phyloP scores from a whole-genome alignment of 768 basidiomycete genomes.

The Tricholoma furcatifolium region DNA sequence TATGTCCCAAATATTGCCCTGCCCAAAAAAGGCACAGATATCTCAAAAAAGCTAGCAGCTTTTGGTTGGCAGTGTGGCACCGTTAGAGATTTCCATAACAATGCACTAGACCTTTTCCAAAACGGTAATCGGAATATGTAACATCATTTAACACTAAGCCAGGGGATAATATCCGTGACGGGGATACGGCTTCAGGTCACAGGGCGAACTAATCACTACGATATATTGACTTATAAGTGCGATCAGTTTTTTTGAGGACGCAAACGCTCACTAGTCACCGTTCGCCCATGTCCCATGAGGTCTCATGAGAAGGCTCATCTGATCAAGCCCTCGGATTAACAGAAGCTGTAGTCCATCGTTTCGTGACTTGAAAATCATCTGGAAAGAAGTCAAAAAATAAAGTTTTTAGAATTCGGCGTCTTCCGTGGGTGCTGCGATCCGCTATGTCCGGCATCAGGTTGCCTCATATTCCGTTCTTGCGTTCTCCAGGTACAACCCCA shows the following conservation, averaged over 20 bases:
- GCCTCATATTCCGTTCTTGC: neutral
- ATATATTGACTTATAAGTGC: slow-evolving; percentile 8
- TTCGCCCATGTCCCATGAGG: slow-evolving; percentile 8
- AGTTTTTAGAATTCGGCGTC: slow-evolving; percentile 15
- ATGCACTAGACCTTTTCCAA: slow-evolving; percentile 29
- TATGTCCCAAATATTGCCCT: slow-evolving; percentile 29
- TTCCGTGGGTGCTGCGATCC: slow-evolving; percentile 5
- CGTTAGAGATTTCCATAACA: slow-evolving; percentile 39
- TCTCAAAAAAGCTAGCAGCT: slow-evolving; percentile 30
- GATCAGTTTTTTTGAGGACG: neutral
- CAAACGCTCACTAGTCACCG: neutral
- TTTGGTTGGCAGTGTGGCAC: slow-evolving; percentile 24
- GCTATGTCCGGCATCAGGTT: slow-evolving; percentile 15
- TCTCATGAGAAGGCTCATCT: slow-evolving; percentile 12
- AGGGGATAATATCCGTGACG: slow-evolving; percentile 18
- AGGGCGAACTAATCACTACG: slow-evolving; percentile 8
- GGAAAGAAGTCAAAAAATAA: slow-evolving; percentile 11
- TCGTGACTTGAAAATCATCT: neutral
- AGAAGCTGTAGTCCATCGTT: neutral
- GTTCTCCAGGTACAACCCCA: neutral
- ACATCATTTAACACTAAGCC: slow-evolving; percentile 13
- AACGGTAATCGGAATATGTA: slow-evolving; percentile 27
- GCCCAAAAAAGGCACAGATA: slow-evolving; percentile 32
- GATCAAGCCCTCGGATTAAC: slow-evolving; percentile 7
- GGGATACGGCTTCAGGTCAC: slow-evolving; percentile 25